Conservation (phyloP, 192 early-diverging fungal genomes). For the Helicostylum pulchrum region DNA sequence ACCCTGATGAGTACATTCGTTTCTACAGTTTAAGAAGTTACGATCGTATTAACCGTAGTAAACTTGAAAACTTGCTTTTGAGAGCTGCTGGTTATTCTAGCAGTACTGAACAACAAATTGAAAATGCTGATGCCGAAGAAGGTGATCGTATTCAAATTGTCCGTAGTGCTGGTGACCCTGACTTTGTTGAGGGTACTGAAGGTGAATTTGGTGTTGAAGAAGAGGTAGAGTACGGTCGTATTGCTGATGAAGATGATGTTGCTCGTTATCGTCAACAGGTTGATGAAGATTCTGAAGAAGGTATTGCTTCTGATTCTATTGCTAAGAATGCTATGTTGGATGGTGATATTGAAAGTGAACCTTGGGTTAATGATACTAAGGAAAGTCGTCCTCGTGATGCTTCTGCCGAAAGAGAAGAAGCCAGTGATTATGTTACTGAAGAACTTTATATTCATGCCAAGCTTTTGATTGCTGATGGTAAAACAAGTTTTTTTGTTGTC, state of each 20-base stretch:
- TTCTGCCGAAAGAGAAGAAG: slow-evolving; percentile 11
- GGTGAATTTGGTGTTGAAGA: slow-evolving; percentile 14
- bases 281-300: not conserved
- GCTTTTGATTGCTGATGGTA: slow-evolving; percentile 81
- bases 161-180: slow-evolving; percentile 21
- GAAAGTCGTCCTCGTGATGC: slow-evolving; percentile 10
- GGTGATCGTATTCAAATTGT: slow-evolving; percentile 20
- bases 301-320: slow-evolving; percentile 15
- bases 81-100: slow-evolving; percentile 19
- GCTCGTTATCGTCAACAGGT: not conserved
- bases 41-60: slow-evolving; percentile 58
- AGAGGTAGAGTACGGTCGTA: slow-evolving; percentile 26
- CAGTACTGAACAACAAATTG: slow-evolving; percentile 9
- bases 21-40: slow-evolving; percentile 80
- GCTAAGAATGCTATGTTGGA: slow-evolving; percentile 28
- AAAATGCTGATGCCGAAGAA: slow-evolving; percentile 2
- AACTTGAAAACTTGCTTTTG: slow-evolving; percentile 23
- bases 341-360: slow-evolving; percentile 24
- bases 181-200: slow-evolving; percentile 26
- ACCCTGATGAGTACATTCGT: slow-evolving; percentile 63
- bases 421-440: slow-evolving; percentile 66
- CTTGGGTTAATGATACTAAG: slow-evolving; percentile 24
- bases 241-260: slow-evolving; percentile 21
- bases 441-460: slow-evolving; percentile 88
- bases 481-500: not conserved